Evolutionary conservation across 2,329 filamentous ascomycete genomes (phyloP).

Genomic region (Coniosporium tulheliwenetii): DNA sequence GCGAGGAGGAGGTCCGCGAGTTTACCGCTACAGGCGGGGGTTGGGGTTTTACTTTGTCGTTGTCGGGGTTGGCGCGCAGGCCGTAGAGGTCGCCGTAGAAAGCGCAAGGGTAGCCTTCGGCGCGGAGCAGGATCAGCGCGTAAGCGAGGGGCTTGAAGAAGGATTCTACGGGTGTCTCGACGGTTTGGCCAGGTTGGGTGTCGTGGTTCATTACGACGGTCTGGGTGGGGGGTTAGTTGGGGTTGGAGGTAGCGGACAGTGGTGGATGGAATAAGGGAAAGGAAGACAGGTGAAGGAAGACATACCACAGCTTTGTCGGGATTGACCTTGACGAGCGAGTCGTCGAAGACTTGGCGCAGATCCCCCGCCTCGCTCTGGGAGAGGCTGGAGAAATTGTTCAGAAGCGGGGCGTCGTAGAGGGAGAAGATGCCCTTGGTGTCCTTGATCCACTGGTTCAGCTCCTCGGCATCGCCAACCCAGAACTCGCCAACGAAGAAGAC

Average conservation of each 20-base stretch:
- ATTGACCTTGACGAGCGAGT: constrained; percentile 38
- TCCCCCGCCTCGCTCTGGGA: constrained; percentile 39
- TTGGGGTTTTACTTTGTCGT: constrained; percentile 20
- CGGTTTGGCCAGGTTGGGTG: constrained; percentile 46
- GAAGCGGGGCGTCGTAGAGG: constrained; percentile 49
- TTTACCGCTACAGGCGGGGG: constrained; percentile 36
- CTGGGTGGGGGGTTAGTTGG: too few relatives aligned
- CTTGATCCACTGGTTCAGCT: constrained; percentile 41
- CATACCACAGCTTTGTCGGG: constrained; percentile 38
- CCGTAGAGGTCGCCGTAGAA: constrained; percentile 61
- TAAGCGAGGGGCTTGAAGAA: constrained; percentile 62
- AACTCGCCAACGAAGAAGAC: constrained; percentile 54
- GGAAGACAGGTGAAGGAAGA: not conserved
- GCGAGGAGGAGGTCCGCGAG: constrained; percentile 44
- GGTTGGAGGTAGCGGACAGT: too few relatives aligned
- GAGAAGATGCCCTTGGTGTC: constrained; percentile 42
- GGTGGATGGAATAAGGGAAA: not conserved
- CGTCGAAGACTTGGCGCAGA: constrained; percentile 44
- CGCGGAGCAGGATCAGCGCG: constrained; percentile 51
- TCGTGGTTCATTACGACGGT: constrained; percentile 62
- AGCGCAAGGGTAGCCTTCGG: constrained; percentile 47
- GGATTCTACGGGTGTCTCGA: constrained; percentile 45
- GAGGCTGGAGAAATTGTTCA: constrained; percentile 45
- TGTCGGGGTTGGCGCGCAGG: constrained; percentile 23
- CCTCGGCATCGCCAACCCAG: constrained; percentile 43